Base-by-base conservation (phyloP, 345 rosid species). In the Carallia brachiata region DNA sequence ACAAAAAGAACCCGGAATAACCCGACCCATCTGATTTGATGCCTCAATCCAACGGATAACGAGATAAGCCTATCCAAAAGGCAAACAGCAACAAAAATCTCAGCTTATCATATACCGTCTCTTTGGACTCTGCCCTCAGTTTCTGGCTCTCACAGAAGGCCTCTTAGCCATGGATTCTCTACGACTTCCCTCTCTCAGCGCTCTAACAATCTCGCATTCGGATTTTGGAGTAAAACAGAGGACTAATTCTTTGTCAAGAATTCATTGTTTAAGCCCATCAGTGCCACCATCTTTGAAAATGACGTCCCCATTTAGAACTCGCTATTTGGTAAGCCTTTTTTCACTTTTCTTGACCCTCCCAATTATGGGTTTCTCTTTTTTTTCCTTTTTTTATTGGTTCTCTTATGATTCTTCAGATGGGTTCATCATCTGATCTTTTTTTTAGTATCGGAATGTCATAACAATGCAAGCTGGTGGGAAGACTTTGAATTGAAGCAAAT, bases 401-500 rank as follows among this genome's bases (percentile, higher is more conserved):
- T 23, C 23, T 23, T 23, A 23, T 23, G 23, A 23, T 23, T 23
- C 32, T 62, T 40, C 36, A 10, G 57, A 18, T 3, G 16, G 65
- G 70, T 12, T 30, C 48, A 5, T 37, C 34, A 19, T 60, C 16
- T 61, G 3, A 32, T 30, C 36, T 37, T 52, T 37, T 37, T 76
- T 65, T 40, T 40, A 89, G 92, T 61, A 73, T 64, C 54, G 70
- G 73, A 70, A 85, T 61, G 81, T 75, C 67, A 55, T 87, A 62
- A 77, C 75, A 68, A 82, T 88, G 87, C 87, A 83, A 80, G 88
- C 91, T 61, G 91, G 63, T 50, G 84, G 71, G 95, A 90, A 78
- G 96, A 91, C 74, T 78, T 71, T 75, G 95, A 88, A 67, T 64
- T 91, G 79, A 89, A 88, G 90, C 97, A 91, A 82, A 79, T 90